Evolutionary conservation across 2,329 filamentous ascomycete genomes (phyloP), one percentile per base, ranked within the genome.

Genomic region (Tolypocladium endophyticum): DNA sequence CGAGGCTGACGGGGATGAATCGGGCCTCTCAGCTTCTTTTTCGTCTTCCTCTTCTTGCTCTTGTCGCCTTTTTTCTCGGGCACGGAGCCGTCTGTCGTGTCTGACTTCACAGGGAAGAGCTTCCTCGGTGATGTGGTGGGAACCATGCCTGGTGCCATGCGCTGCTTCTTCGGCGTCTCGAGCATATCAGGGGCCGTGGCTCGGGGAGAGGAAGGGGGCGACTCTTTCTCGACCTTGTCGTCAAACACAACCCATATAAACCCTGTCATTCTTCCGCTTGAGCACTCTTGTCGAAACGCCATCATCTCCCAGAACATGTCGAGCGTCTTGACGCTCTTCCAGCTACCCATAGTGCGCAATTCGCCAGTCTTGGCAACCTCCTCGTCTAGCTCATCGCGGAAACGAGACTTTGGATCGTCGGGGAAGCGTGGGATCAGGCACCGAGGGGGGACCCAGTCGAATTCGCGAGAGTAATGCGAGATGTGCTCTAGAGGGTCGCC

Each of bases 301-400:
- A 99, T 97, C 82, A 96, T 89, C 63, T 99, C 94, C 94, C 94
- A 99, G 69, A 99, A 99, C 65, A 92, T 87, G n/a, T 92, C 89
- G 47, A 99, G 76, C 0, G 86, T 89, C 70, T 82, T 87, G 30
- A 97, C 86, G 61, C 88, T 92, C 70, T 86, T 89, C 94, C 94
- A 99, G 60, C 84, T 80, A 0, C 89, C 89, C 3, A 77, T 75
- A 33, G 77, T 80, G 64, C 83, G 82, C 64, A 81, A 75, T 58
- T 76, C 76, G 6, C 75, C 75, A 2, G 82, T 78, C 36, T 84
- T 83, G 1, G 83, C 81, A 0, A 89, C 81, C 69, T 95, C 91
- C 38, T 93, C 89, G 67, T 99, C 93, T 4, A 99, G 77, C 69
- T 97, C 93, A 61, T 90, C 83, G 54, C 96, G 81, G 69, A 92